Percentiles rank a stretch among this genome's conserved stretches.
Evolutionary conservation across 2,329 filamentous ascomycete genomes (phyloP).

Genomic region (Alternaria infectoria): DNA sequence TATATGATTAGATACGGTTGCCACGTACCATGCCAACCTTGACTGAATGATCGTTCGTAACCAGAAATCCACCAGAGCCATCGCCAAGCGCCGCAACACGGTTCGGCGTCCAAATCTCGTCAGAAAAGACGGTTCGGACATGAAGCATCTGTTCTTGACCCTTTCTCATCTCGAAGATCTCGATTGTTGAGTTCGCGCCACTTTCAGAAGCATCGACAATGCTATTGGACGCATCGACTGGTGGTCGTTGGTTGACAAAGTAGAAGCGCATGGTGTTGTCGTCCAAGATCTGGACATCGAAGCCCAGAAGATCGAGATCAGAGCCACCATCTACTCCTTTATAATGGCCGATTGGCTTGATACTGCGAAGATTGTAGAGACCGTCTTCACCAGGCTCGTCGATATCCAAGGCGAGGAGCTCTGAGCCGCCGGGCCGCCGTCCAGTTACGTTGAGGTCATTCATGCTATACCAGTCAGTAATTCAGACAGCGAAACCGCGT

Average conservation of each 20-base stretch:
- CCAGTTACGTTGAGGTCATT: constrained; percentile 28
- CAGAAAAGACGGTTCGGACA: constrained; percentile 26
- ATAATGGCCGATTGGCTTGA: constrained; percentile 28
- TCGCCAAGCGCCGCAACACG: constrained; percentile 28
- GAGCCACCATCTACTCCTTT: constrained; percentile 28
- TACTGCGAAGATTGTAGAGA: constrained; percentile 29
- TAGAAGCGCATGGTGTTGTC: constrained; percentile 36
- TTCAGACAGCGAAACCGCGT: too few species aligned
- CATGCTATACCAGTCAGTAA: constrained; percentile 16
- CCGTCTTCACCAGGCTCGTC: constrained; percentile 32
- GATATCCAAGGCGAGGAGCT: constrained; percentile 38
- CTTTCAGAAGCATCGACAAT: constrained; percentile 27
- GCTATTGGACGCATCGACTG: constrained; percentile 28
- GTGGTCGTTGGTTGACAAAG: constrained; percentile 36
- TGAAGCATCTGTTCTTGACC: constrained; percentile 32
- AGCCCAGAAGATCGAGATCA: constrained; percentile 32
- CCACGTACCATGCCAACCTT: constrained; percentile 30
- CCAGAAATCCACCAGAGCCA: constrained; percentile 28
- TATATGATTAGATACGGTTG: neutral
- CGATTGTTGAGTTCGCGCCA: constrained; percentile 36
- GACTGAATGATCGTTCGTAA: constrained; percentile 37
- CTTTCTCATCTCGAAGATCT: constrained; percentile 33
- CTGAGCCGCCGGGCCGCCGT: constrained; percentile 27
- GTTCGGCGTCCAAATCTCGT: constrained; percentile 30
- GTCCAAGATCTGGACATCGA: constrained; percentile 33